phyloP scores from a whole-genome alignment of 1,284 basidiomycete genomes.

The Puccinia hordei region DNA sequence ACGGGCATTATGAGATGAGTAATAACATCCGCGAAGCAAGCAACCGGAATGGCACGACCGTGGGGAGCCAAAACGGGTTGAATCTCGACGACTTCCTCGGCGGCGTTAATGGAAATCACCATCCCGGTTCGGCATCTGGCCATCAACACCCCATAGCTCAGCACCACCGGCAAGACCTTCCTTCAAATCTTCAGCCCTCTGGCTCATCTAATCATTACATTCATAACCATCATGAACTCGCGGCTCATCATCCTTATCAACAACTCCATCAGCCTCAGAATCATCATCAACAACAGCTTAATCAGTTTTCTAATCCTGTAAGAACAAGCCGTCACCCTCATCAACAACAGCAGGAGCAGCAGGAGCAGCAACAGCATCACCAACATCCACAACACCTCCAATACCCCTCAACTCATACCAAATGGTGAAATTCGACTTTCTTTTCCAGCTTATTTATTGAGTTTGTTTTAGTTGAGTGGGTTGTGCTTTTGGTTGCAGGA shows the following conservation, averaged over 20 bases:
- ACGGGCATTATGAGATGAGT: neutral
- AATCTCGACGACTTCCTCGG: slow-evolving; percentile 13
- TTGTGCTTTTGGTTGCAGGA: too few relatives aligned
- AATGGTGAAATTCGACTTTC: neutral
- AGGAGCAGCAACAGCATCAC: neutral
- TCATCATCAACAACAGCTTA: neutral
- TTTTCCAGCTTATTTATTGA: neutral
- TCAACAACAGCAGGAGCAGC: neutral
- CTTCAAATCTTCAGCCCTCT: neutral
- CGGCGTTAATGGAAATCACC: neutral
- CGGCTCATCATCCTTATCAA: neutral
- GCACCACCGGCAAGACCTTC: neutral
- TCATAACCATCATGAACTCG: neutral
- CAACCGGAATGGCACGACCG: neutral
- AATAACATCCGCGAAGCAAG: neutral
- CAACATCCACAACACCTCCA: neutral
- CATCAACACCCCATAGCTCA: neutral
- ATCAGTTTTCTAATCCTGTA: slow-evolving; percentile 9
- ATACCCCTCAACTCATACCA: slow-evolving; percentile 1
- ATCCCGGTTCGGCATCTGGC: neutral
- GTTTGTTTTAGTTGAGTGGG: neutral
- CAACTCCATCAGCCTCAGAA: neutral
- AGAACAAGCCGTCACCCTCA: neutral
- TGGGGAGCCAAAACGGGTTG: neutral
- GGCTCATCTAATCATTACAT: neutral